phyloP scores from a whole-genome alignment of 805 yeast species.

The Wickerhamiella musiphila region DNA sequence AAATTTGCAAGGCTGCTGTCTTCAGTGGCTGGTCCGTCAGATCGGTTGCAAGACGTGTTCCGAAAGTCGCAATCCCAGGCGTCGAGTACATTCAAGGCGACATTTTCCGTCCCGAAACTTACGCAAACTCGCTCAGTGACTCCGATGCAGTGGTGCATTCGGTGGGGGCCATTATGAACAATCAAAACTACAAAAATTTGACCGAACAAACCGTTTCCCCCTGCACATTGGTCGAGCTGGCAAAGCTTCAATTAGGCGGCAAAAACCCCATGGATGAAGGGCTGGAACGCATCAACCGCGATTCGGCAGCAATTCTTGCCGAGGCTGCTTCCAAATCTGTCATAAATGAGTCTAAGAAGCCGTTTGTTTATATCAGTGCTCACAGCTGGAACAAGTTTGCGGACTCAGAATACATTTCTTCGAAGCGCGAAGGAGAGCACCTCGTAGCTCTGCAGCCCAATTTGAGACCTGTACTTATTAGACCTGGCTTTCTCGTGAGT shows the following conservation, averaged over 20 bases:
- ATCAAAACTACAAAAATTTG: conserved; percentile 44
- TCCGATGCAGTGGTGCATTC: conserved; percentile 65
- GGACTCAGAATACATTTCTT: conserved; percentile 52
- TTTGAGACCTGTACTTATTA: conserved; percentile 43
- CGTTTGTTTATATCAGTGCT: conserved; percentile 68
- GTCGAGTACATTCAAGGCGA: conserved; percentile 56
- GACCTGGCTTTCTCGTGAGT: conserved; percentile 80
- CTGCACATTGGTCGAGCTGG: conserved; percentile 5
- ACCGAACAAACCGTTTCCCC: conserved; percentile 10
- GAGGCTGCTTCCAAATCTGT: conserved; percentile 23
- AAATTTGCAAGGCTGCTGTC: conserved; percentile 24
- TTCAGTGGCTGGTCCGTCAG: conserved; percentile 28
- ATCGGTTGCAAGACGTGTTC: conserved; percentile 34
- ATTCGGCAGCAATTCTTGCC: conserved; percentile 50
- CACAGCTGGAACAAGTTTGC: conserved; percentile 51
- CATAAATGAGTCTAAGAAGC: not conserved
- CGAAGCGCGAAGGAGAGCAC: conserved; percentile 64
- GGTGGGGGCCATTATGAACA: conserved; percentile 59
- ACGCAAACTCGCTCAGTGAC: conserved; percentile 29
- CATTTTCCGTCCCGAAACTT: conserved; percentile 46
- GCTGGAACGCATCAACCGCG: conserved; percentile 49
- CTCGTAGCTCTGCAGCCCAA: conserved; percentile 26
- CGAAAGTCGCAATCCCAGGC: conserved; percentile 17
- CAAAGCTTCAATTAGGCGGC: conserved; percentile 24
- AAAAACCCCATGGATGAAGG: conserved; percentile 34